Percentiles rank a stretch among this genome's conserved stretches.
Evolutionary conservation across 495 filamentous ascomycete species (phyloP).

Genomic region (Penicillium riverlandense): DNA sequence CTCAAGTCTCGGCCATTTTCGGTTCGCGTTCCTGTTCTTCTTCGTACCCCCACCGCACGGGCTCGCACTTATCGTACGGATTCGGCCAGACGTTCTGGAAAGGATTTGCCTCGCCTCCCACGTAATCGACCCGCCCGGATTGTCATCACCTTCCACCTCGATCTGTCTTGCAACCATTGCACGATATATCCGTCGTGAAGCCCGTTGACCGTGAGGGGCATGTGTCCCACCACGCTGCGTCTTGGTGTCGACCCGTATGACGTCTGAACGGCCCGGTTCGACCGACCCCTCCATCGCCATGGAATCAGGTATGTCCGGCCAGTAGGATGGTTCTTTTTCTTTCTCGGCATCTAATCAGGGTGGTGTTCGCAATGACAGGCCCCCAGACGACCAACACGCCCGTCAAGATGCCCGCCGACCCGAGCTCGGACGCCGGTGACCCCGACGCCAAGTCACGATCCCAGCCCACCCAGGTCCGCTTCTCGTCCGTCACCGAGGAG

Average conservation of each 20-base stretch:
- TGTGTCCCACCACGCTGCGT: constrained; percentile 27
- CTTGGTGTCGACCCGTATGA: constrained; percentile 31
- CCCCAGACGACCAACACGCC: constrained; percentile 13
- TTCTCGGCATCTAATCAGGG: no score
- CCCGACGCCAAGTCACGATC: constrained; percentile 27
- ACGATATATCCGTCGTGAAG: neutral
- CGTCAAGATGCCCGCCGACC: constrained; percentile 19
- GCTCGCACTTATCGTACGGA: constrained; percentile 15
- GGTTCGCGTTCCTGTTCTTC: neutral
- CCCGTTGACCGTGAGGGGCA: constrained; percentile 20
- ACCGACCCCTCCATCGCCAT: constrained; percentile 15
- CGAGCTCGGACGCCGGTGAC: constrained; percentile 18
- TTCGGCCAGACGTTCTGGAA: constrained; percentile 11
- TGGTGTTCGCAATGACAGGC: constrained; percentile 1
- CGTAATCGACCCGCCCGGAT: constrained; percentile 5
- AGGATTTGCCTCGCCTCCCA: constrained; percentile 23
- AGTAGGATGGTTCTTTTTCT: neutral
- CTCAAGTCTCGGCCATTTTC: constrained; percentile 4
- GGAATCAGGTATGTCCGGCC: constrained; percentile 30
- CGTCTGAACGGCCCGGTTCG: constrained; percentile 33
- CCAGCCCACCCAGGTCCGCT: constrained; percentile 57
- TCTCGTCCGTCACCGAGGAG: constrained; percentile 72
- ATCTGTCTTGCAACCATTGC: neutral
- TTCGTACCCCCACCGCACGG: constrained; percentile 2
- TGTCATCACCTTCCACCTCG: neutral